phyloP scores from a whole-genome alignment of 306 rosid species.

The Castanea sativa region DNA sequence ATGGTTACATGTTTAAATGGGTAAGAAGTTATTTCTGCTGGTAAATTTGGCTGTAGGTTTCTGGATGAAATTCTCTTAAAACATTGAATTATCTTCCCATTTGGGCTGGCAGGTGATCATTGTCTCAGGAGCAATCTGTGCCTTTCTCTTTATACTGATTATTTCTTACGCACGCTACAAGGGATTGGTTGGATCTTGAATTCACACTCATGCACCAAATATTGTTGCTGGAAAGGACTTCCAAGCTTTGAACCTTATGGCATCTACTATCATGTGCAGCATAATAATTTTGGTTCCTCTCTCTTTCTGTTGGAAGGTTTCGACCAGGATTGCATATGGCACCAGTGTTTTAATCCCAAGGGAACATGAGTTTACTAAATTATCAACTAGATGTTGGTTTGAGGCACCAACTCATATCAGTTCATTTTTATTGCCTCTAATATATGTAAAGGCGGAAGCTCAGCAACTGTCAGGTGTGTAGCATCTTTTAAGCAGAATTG shows the following conservation, averaged over 20 bases:
- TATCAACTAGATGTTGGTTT: neutral
- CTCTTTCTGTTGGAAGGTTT: neutral
- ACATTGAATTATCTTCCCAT: neutral
- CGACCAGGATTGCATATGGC: neutral
- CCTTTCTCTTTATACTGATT: constrained; percentile 31
- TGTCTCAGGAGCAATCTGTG: constrained; percentile 26
- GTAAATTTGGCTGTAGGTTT: neutral
- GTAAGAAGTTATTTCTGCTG: constrained; percentile 28
- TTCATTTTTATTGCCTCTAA: neutral
- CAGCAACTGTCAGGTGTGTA: no score
- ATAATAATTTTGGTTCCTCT: neutral
- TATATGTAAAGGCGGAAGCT: no score
- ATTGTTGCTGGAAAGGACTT: constrained; percentile 10
- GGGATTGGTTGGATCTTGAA: constrained; percentile 67
- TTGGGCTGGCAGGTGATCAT: constrained; percentile 53
- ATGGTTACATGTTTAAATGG: constrained; percentile 76
- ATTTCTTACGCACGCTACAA: constrained; percentile 56
- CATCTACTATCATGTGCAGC: neutral
- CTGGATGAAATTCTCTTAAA: neutral
- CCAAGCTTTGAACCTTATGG: neutral
- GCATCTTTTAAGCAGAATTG: no score
- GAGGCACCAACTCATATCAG: neutral
- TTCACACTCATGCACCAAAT: neutral
- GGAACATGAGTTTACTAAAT: neutral
- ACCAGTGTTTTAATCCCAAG: neutral